Conservation (phyloP, 2,329 filamentous ascomycete genomes). For the Ambrosiella beaveri region DNA sequence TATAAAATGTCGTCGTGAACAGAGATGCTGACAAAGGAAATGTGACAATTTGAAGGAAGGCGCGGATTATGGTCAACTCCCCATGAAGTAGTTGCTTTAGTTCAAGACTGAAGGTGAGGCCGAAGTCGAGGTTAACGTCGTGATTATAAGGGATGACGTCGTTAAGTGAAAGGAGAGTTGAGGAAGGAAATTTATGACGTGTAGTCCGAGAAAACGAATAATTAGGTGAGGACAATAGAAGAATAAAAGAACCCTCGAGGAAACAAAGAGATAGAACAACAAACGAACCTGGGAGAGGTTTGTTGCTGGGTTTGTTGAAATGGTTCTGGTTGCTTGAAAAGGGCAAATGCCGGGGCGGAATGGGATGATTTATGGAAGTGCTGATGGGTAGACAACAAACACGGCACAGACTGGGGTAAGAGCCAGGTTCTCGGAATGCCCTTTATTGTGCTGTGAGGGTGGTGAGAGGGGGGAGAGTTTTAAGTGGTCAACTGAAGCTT, state of each 20-base stretch:
- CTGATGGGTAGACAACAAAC: neutral
- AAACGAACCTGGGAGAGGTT: neutral
- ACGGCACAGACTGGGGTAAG: neutral
- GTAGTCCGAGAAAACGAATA: neutral
- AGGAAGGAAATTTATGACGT: neutral
- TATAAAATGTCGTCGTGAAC: neutral
- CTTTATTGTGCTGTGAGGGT: neutral
- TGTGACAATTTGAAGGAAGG: neutral
- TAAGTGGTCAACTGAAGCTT: neutral
- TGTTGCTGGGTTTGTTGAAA: neutral
- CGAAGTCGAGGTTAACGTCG: neutral
- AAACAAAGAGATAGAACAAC: neutral
- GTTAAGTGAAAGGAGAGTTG: neutral
- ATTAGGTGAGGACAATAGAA: neutral
- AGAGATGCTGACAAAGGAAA: neutral
- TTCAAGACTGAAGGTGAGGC: neutral
- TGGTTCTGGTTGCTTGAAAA: neutral
- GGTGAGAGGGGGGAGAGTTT: neutral
- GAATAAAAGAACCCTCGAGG: neutral
- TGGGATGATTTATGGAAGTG: neutral
- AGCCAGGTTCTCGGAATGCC: slow-evolving; percentile 3
- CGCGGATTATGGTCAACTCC: neutral
- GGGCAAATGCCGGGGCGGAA: neutral
- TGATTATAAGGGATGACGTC: neutral
- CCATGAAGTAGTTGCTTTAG: neutral